Percentiles rank a stretch among this genome's conserved stretches.
Conservation (phyloP, 1,139 yeast species). For the Sugiyamaella xylanicola region DNA sequence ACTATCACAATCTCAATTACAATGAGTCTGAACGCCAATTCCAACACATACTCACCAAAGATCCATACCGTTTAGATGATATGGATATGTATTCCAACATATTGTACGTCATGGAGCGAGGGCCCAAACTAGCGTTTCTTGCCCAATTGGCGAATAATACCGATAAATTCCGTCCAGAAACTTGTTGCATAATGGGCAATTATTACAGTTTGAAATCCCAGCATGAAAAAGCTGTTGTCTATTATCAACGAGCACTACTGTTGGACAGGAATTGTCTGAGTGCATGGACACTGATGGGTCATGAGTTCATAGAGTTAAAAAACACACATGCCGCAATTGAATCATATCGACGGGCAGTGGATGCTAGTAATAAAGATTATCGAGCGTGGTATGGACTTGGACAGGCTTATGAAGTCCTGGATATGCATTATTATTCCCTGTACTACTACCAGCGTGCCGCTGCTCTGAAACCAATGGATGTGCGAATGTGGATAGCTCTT, state of each 20-base stretch:
- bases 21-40: constrained; percentile 76
- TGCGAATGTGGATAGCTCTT: constrained; percentile 95
- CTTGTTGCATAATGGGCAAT: constrained; percentile 93
- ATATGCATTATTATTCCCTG: constrained; percentile 90
- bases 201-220: constrained; percentile 90
- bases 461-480: constrained; percentile 82
- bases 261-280: constrained; percentile 78
- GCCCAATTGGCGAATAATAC: constrained; percentile 84
- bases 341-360: constrained; percentile 90
- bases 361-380: constrained; percentile 84
- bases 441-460: constrained; percentile 94
- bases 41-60: constrained; percentile 70
- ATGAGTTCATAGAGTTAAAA: constrained; percentile 93
- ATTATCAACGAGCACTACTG: constrained; percentile 85
- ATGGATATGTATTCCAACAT: constrained; percentile 91
- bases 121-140: constrained; percentile 76
- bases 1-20: constrained; percentile 81
- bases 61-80: constrained; percentile 88
- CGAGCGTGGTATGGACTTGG: constrained; percentile 99
- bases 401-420: constrained; percentile 95
- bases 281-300: constrained; percentile 99
- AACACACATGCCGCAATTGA: constrained; percentile 98
- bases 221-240: constrained; percentile 92
- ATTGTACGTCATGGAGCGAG: constrained; percentile 89
- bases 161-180: constrained; percentile 89